Evolutionary conservation across 2,329 filamentous ascomycete species (phyloP), one percentile per base, ranked within the genome.

Genomic region (Paraphaeosphaeria sporulosa): DNA sequence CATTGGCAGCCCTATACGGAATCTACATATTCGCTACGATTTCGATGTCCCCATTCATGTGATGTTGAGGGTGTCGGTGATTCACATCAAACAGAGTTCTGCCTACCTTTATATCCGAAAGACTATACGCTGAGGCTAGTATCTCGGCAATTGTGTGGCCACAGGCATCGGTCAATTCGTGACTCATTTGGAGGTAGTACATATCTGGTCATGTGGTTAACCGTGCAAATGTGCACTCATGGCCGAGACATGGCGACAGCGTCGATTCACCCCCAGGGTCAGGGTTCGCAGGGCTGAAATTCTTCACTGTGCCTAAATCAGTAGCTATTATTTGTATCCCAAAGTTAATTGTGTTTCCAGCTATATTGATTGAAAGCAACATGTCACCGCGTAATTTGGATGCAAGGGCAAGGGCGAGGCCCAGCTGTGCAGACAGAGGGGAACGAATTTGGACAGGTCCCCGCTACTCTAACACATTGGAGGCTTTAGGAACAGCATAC

Each of bases 11-110:
- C 10, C 44, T 30, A 2, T 44, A n/a, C 40, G 42, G 40, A 43
- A 19, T 44, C 10, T 19, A 10, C 8, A 23, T 9, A 23, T 10
- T n/a, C 19, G 19, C 4, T 23, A 23, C 23, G 19, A 44, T 5
- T 9, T 5, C 38, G 40, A 36, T 15, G 25, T 21, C 36, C 13
- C 36, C 7, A 8, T 42, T 54, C 30, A 7, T 34, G 15, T 44
- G 51, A 43, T 54, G 17, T 27, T 54, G 36, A 42, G 34, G 50
- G 50, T 52, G 38, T 6, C 21, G 10, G 9, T 42, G n/a, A 42
- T 3, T 40, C 6, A 17, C 21, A 9, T 27, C 10, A 13, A 8
- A 12, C 21, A 12, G 34, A 9, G 21, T 51, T 52, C 36, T 40
- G 49, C 36, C 34, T 27, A 9, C 19, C 23, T 2, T 4, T 13